Evolutionary conservation across 768 basidiomycete species (phyloP).

Genomic region (Trametes cingulata): DNA sequence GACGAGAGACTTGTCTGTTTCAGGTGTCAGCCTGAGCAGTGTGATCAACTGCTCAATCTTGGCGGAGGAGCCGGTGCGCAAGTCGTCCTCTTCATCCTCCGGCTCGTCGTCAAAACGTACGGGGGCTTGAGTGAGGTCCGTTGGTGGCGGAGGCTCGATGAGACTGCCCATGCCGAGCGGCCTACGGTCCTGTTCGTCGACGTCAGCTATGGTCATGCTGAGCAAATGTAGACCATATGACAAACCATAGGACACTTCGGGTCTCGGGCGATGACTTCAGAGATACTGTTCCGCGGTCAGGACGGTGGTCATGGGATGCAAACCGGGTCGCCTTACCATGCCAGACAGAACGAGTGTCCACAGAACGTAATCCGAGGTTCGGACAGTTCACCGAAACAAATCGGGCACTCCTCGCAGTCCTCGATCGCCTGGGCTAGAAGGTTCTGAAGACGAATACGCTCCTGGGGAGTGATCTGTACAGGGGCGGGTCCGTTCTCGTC

Average conservation of each 20-base stretch:
- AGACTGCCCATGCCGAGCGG: constrained; percentile 54
- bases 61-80: constrained; percentile 65
- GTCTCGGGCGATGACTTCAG: constrained; percentile 67
- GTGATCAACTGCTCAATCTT: constrained; percentile 84
- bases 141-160: constrained; percentile 62
- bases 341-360: constrained; percentile 68
- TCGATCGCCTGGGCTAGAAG: constrained; percentile 68
- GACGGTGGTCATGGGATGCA: background rate
- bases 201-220: background rate
- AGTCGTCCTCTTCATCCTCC: constrained; percentile 40
- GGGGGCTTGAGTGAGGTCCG: constrained; percentile 66
- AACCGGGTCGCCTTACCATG: too few species aligned
- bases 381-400: constrained; percentile 61
- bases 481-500: constrained; percentile 33
- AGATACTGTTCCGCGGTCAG: constrained; percentile 48
- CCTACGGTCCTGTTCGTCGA: constrained; percentile 63
- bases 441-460: constrained; percentile 55
- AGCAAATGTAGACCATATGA: background rate
- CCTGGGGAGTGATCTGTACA: constrained; percentile 47
- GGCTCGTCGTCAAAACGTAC: constrained; percentile 41
- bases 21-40: constrained; percentile 66
- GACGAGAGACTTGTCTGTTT: constrained; percentile 77
- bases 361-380: constrained; percentile 77
- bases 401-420: constrained; percentile 81
- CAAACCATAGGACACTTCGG: constrained; percentile 81